Percentiles rank a stretch among this genome's conserved stretches.
Conservation (phyloP, 345 rosid species). For the Camelina neglecta region DNA sequence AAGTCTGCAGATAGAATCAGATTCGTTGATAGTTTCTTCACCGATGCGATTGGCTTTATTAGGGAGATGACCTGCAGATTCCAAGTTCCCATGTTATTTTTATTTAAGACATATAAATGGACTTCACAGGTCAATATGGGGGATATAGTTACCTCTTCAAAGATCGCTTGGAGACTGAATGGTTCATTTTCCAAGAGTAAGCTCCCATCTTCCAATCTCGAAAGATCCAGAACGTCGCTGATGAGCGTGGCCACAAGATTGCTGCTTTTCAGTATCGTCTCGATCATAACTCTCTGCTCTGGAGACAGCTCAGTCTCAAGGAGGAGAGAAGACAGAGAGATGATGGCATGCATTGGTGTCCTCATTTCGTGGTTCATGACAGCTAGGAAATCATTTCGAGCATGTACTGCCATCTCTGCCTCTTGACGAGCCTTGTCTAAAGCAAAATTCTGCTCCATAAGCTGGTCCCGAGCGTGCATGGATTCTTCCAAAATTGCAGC, state of each 20-base stretch:
- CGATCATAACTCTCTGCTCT: slow-evolving; percentile 88
- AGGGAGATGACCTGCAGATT: slow-evolving; percentile 64
- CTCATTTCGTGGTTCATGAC: slow-evolving; percentile 99
- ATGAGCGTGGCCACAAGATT: slow-evolving; percentile 84
- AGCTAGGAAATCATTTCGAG: slow-evolving; percentile 90
- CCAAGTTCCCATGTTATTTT: background rate
- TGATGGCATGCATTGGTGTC: slow-evolving; percentile 89
- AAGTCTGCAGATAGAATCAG: slow-evolving; percentile 73
- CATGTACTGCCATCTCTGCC: slow-evolving; percentile 90
- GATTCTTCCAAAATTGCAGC: slow-evolving; percentile 96
- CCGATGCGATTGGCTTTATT: slow-evolving; percentile 81
- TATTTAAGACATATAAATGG: background rate
- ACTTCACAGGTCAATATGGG: background rate
- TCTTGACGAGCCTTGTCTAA: slow-evolving; percentile 82
- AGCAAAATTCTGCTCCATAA: slow-evolving; percentile 80
- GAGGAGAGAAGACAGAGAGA: slow-evolving; percentile 86
- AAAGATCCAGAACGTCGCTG: slow-evolving; percentile 90
- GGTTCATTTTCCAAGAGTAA: slow-evolving; percentile 63
- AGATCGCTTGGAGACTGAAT: slow-evolving; percentile 67
- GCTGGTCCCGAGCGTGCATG: slow-evolving; percentile 86
- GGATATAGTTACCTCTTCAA: slow-evolving; percentile 67
- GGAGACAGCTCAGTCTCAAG: slow-evolving; percentile 80
- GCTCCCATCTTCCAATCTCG: slow-evolving; percentile 93
- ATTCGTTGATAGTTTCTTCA: slow-evolving; percentile 71
- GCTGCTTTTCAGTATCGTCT: slow-evolving; percentile 87